A percentile compares a stretch with the other conserved stretches of the same genome.
Evolutionary conservation across 257 asterid species (phyloP).

Genomic region (Jacaranda copaia): DNA sequence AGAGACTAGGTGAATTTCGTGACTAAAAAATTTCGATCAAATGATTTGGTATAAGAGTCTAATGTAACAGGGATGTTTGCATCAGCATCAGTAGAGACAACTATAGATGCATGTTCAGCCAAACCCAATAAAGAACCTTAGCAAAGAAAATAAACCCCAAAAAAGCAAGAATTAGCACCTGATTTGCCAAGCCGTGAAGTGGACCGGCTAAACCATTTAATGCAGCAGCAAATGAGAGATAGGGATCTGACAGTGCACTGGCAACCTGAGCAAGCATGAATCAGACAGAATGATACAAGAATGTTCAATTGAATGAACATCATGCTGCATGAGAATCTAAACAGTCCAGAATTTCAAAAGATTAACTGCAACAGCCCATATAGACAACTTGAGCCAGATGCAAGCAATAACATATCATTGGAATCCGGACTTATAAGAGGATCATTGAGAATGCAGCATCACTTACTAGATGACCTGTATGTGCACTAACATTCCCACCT

Average conservation of each 20-base stretch:
- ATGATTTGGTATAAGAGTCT: too few relatives aligned
- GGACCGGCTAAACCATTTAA: conserved; percentile 81
- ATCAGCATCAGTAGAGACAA: conserved; percentile 3
- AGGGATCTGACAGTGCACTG: conserved; percentile 81
- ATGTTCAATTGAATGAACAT: background rate
- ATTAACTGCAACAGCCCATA: background rate
- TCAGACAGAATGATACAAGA: background rate
- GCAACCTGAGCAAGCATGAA: conserved; percentile 55
- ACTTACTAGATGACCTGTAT: conserved; percentile 76
- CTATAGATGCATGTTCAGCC: background rate
- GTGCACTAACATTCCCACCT: conserved; percentile 85
- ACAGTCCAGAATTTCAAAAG: conserved; percentile 9
- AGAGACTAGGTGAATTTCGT: background rate
- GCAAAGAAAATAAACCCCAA: conserved; percentile 4
- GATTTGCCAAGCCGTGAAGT: conserved; percentile 80
- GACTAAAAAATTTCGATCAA: background rate
- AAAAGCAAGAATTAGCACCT: conserved; percentile 42
- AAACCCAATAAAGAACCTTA: background rate
- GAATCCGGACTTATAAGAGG: conserved; percentile 7
- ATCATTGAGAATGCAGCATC: background rate
- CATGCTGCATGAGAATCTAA: background rate
- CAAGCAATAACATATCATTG: background rate
- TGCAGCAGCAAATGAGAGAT: conserved; percentile 80
- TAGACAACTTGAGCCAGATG: conserved; percentile 10
- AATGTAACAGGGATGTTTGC: too few relatives aligned